A percentile compares a stretch with the other conserved stretches of the same genome.
phyloP scores from a whole-genome alignment of 805 yeast species.

The Ogataea chonburiensis region DNA sequence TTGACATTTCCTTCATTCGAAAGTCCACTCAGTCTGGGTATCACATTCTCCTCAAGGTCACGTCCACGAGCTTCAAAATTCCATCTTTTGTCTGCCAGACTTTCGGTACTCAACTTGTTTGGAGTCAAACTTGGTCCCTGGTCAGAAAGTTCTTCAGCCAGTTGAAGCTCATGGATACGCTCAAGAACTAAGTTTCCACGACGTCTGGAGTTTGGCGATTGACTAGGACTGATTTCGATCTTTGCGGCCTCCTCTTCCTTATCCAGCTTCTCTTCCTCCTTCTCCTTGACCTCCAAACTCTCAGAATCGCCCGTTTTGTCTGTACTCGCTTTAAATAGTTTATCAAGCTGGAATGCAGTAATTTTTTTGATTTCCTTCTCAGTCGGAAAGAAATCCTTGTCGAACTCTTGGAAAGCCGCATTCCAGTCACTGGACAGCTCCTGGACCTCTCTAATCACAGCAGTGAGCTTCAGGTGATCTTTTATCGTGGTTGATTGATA shows the following conservation, averaged over 20 bases:
- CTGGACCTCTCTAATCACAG: constrained; percentile 68
- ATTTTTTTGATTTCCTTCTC: constrained; percentile 90
- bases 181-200: constrained; percentile 26
- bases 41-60: constrained; percentile 21
- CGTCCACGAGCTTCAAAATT: constrained; percentile 27
- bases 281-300: constrained; percentile 14
- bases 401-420: constrained; percentile 75
- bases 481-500: constrained; percentile 58
- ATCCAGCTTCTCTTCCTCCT: constrained; percentile 23
- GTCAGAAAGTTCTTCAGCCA: constrained; percentile 11
- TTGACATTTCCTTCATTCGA: constrained; percentile 48
- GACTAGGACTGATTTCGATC: constrained; percentile 10
- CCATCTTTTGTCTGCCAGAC: constrained; percentile 15
- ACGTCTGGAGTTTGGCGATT: constrained; percentile 17
- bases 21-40: constrained; percentile 18
- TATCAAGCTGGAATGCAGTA: constrained; percentile 82
- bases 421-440: constrained; percentile 89
- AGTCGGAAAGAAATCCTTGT: constrained; percentile 74
- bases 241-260: constrained; percentile 15
- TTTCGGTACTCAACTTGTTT: constrained; percentile 4
- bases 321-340: constrained; percentile 53
- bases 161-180: constrained; percentile 26
- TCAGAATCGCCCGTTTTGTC: constrained; percentile 28
- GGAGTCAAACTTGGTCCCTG: constrained; percentile 7
- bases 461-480: constrained; percentile 68